Evolutionary conservation across 73 alveolate genomes (phyloP), one percentile per base, ranked within the genome.

Genomic region (Loxodes magnus): DNA sequence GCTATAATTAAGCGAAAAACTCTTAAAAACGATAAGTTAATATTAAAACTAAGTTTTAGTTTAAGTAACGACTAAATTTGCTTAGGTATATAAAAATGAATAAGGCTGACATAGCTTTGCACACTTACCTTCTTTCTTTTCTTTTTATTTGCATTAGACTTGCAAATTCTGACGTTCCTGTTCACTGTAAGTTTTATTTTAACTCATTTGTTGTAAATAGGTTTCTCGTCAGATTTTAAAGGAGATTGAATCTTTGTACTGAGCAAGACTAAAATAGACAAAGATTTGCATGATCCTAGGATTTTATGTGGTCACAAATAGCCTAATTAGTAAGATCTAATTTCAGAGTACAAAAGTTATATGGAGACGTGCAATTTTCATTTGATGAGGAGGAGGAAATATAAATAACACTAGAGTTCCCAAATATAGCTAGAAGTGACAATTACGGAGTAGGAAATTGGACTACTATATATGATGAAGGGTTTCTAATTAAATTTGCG

Each of bases 401-500:
- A 29, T 36, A 31, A 35, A 70, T 55, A 5, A 24, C 16, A 2
- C 25, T 64, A 14, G 9, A 17, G 3, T 57, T 37, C 7, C 56
- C 53, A 17, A 24, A 51, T 15, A n/a, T 12, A 16, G 67, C 78
- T 4, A 7, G n/a, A 4, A 30, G 79, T 38, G 33, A 42, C 41
- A 57, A 70, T 14, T 51, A 43, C 26, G 71, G 51, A 17, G 73
- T 50, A 12, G 93, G 89, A 4, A 55, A 33, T 3, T 79, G 88
- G 89, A 75, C 93, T 3, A 62, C 53, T 42, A 53, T 79, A 27
- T 79, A 75, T 39, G 93, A 79, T 36, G 78, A 79, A 51, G 80
- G 86, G 22, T 49, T 79, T 15, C 43, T 79, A 26, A 49, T 79
- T 19, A 62, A 79, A 21, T 54, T 72, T 14, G 58, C 43, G 15